A percentile compares a stretch with the other conserved stretches of the same genome.
Conservation (phyloP, 495 filamentous ascomycete genomes). For the Wilcoxina mikolae region DNA sequence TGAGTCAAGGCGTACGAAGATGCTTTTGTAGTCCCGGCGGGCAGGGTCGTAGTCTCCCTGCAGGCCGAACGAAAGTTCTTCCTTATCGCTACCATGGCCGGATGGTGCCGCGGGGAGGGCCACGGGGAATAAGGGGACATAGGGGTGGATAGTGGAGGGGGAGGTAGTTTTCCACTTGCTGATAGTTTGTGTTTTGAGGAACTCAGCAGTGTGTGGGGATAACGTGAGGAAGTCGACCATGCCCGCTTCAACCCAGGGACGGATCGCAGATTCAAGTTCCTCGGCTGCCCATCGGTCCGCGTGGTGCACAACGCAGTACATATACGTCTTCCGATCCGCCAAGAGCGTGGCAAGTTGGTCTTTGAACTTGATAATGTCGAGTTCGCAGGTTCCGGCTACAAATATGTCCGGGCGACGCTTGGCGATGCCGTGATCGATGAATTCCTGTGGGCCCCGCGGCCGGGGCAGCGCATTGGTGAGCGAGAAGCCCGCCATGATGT, state of each 20-base stretch:
- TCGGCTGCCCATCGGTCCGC: conserved; percentile 20
- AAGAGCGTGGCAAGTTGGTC: conserved; percentile 12
- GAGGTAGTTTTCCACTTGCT: conserved; percentile 12
- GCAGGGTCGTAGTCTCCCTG: conserved; percentile 21
- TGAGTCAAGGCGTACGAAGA: conserved; percentile 9
- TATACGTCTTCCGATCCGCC: conserved; percentile 15
- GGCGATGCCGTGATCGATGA: background rate
- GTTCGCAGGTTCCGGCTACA: conserved; percentile 23
- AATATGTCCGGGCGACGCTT: conserved; percentile 11
- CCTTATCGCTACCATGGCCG: background rate
- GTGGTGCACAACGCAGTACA: conserved; percentile 26
- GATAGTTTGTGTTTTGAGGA: conserved; percentile 11
- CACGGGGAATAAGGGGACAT: conserved; percentile 18
- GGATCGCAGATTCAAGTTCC: conserved; percentile 2
- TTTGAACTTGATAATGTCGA: conserved; percentile 9
- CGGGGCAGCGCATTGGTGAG: conserved; percentile 7
- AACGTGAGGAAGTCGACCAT: conserved; percentile 21
- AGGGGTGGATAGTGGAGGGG: conserved; percentile 1
- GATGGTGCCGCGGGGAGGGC: background rate
- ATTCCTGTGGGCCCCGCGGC: conserved; percentile 8
- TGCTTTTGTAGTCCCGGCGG: conserved; percentile 17
- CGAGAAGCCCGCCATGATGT: conserved; percentile 19
- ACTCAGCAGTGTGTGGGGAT: conserved; percentile 17
- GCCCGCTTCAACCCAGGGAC: conserved; percentile 17
- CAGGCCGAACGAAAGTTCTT: conserved; percentile 19